Percentiles rank a stretch among this genome's conserved stretches.
Conservation (phyloP, 176 grass and related monocot species). For the Aegilops umbellulata region DNA sequence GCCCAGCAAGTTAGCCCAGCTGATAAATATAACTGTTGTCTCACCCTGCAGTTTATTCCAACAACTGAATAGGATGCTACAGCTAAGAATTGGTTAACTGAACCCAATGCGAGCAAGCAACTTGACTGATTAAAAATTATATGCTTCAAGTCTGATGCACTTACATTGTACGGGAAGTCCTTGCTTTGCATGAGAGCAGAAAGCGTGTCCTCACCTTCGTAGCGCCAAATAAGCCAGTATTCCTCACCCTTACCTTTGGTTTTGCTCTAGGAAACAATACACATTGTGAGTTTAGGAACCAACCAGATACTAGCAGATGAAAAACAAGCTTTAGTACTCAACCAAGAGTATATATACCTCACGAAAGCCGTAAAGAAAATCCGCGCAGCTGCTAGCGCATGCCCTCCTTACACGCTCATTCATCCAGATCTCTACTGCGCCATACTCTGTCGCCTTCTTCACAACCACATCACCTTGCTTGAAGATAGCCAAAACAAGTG, state of each 20-base stretch:
- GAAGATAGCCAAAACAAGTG: conserved; percentile 21
- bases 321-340: neutral
- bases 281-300: neutral
- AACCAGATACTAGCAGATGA: neutral
- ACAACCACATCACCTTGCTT: conserved; percentile 90
- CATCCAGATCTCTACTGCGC: conserved; percentile 98
- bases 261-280: conserved; percentile 59
- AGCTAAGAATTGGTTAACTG: neutral
- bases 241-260: conserved; percentile 81
- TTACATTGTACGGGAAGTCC: conserved; percentile 99
- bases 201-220: conserved; percentile 84
- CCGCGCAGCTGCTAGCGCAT: conserved; percentile 77
- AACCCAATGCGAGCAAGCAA: neutral
- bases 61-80: neutral
- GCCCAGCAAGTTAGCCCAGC: neutral
- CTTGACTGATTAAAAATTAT: neutral
- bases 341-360: conserved; percentile 54
- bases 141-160: conserved; percentile 20
- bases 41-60: neutral
- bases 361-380: conserved; percentile 93
- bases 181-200: conserved; percentile 89
- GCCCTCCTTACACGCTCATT: conserved; percentile 87
- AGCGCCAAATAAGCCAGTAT: conserved; percentile 93
- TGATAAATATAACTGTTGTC: neutral
- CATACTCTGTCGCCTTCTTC: conserved; percentile 99